Evolutionary conservation across 257 asterid genomes (phyloP), one percentile per base, ranked within the genome.

Genomic region (Coffea eugenioides): DNA sequence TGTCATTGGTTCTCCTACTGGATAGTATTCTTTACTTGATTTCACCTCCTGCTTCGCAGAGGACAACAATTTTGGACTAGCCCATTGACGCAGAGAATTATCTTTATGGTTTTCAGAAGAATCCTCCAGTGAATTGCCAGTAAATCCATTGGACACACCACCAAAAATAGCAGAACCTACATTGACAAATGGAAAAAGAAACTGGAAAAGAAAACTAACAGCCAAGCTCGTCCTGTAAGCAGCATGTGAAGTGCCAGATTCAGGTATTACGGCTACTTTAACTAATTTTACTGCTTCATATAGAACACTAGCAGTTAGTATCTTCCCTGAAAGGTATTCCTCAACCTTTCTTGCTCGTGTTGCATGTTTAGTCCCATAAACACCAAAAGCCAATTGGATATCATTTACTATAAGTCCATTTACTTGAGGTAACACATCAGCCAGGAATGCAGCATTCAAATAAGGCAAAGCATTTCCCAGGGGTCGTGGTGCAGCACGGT

Each of bases 401-500:
- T 71, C 71, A 67, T 88, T 85, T 61, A 90, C 82, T 18, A 83
- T 10, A 80, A 84, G 62, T 27, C 92, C 90, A 39, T 71, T 76
- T 74, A 70, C 36, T 77, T 76, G 62, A 72, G 14, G 71, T 71
- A 90, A 88, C 43, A 39, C 43, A 39, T 39, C 43, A 39, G 43
- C 43, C 43, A 39, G 43, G 43, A 39, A 39, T 39, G 97, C 89
- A 65, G 94, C 92, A 69, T 89, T 90, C 70, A 87, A 69, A 81
- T 92, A 92, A 25, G 97, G 92, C 83, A 92, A 81, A 10, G 97
- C 94, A 84, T 84, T 90, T 78, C 97, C 97, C 78, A 90, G 83
- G 59, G 91, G 97, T 77, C 94, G 82, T 36, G 93, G 94, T 39
- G 94, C 73, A 62, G 93, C 89, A 68, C 94, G 88, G 62, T 87